These are phyloP conservation scores for Monosporozyma aerobia DNA, from an alignment of 805 yeast genomes.

Conservation along the genomic window DNA sequence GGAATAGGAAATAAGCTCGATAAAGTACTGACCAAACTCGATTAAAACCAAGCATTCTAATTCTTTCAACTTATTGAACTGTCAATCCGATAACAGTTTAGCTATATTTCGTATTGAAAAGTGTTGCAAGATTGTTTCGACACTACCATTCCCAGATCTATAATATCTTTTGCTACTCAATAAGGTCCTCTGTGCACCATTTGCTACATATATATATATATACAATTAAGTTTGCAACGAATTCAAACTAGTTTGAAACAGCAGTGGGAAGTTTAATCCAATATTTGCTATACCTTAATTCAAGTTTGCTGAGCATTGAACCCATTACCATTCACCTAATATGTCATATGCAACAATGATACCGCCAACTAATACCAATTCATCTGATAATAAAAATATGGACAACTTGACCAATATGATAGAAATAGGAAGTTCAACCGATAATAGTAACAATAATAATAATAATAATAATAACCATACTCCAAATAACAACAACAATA, in stretches of 20 bases:
- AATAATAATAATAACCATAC: background rate
- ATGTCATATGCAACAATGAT: background rate
- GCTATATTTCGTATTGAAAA: background rate
- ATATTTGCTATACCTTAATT: background rate
- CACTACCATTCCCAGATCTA: background rate
- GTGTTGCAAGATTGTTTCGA: background rate
- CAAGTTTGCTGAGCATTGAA: background rate
- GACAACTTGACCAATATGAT: background rate
- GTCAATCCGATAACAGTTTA: background rate
- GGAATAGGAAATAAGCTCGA: background rate
- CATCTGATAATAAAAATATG: background rate
- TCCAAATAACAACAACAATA: background rate
- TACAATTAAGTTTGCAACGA: background rate
- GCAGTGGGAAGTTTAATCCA: background rate
- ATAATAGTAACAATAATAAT: background rate
- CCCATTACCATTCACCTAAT: background rate
- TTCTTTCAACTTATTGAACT: background rate
- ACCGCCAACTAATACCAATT: background rate
- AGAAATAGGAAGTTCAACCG: background rate
- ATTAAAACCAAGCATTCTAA: background rate
- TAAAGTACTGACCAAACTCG: background rate
- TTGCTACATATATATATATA: background rate
- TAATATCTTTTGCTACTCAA: background rate
- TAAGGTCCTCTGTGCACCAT: background rate
- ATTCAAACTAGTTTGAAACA: background rate